Evolutionary conservation across 345 rosid species (phyloP), one percentile per base, ranked within the genome.

Genomic region (Draba incana): DNA sequence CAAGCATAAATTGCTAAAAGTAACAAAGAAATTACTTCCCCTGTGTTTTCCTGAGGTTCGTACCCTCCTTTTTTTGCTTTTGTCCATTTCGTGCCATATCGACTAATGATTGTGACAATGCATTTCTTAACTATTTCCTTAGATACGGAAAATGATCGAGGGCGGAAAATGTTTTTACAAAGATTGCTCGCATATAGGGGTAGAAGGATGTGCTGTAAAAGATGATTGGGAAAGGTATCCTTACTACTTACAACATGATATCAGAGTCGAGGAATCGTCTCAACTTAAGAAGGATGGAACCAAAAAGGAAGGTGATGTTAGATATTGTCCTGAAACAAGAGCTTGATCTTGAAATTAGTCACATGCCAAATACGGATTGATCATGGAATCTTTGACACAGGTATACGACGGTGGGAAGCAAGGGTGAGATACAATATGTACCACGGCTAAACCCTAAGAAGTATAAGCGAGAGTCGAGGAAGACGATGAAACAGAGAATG

Each of bases 141-240:
- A 88, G 97, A 79, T 88, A 61, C 69, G 75, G 39, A 66, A 76
- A 60, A 71, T 77, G 81, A 76, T 84, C 27, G 89, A 74, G 68
- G 73, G 83, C 1, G 83, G 59, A 3, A 86, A 71, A 75, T 93
- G 98, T 58, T 51, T 87, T 15, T 93, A 90, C 86, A 84, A 75
- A 66, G 74, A 93, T 55, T 93, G 98, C 77, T 81, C 87, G 76
- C 98, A 90, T 77, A 61, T 28, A 28, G 31, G 31, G 4, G 31
- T 28, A 28, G 5, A 5, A 28, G 31, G 31, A 28, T 93, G 98
- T 71, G 54, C 84, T 25, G 87, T 93, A 65, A 79, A 80, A 68
- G 85, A 83, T 48, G 89, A 84, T 56, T 88, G 95, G 90, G 98
- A 93, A 75, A 90, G 98, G 76, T 88, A 84, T 76, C 78, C 87